These are phyloP conservation scores for Ustilago crameri DNA, from an alignment of 1,284 basidiomycete species.

Conservation along the genomic window DNA sequence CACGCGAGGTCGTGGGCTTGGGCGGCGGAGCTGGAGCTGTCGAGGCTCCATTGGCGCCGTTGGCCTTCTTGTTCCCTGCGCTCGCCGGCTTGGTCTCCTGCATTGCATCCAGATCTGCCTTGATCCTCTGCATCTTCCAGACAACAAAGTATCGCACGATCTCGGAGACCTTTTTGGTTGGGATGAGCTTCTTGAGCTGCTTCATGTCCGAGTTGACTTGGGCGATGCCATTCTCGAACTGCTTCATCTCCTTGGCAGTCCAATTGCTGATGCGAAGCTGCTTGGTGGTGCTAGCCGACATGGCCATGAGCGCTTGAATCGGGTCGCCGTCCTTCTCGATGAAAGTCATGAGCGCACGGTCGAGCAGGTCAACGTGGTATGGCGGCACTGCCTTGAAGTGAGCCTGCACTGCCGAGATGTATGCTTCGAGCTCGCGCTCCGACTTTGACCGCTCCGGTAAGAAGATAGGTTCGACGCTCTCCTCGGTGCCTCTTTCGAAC, in stretches of 20 bases:
- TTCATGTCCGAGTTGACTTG: slow-evolving; percentile 81
- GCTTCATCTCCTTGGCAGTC: slow-evolving; percentile 77
- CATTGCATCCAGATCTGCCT: slow-evolving; percentile 34
- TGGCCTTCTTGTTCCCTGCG: slow-evolving; percentile 19
- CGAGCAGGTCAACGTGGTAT: slow-evolving; percentile 80
- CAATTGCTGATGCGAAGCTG: slow-evolving; percentile 71
- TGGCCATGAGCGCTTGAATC: slow-evolving; percentile 79
- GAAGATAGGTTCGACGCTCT: slow-evolving; percentile 76
- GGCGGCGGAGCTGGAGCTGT: slow-evolving; percentile 20
- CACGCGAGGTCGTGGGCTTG: slow-evolving; percentile 48
- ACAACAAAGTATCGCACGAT: slow-evolving; percentile 84
- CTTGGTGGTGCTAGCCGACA: slow-evolving; percentile 74
- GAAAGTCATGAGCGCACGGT: slow-evolving; percentile 86
- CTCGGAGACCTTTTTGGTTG: slow-evolving; percentile 77
- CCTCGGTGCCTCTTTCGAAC: slow-evolving; percentile 77
- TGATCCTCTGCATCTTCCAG: slow-evolving; percentile 77
- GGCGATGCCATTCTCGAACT: slow-evolving; percentile 80
- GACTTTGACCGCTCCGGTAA: slow-evolving; percentile 68
- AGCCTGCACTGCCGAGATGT: slow-evolving; percentile 73
- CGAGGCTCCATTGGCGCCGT: slow-evolving; percentile 13
- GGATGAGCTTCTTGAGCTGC: slow-evolving; percentile 79
- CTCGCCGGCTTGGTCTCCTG: slow-evolving; percentile 15
- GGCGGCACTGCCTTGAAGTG: slow-evolving; percentile 39
- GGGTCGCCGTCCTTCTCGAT: slow-evolving; percentile 78
- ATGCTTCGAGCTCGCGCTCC: slow-evolving; percentile 75